Evolutionary conservation across 75 land plant genomes (phyloP).

Genomic region (Cupressus sempervirens): DNA sequence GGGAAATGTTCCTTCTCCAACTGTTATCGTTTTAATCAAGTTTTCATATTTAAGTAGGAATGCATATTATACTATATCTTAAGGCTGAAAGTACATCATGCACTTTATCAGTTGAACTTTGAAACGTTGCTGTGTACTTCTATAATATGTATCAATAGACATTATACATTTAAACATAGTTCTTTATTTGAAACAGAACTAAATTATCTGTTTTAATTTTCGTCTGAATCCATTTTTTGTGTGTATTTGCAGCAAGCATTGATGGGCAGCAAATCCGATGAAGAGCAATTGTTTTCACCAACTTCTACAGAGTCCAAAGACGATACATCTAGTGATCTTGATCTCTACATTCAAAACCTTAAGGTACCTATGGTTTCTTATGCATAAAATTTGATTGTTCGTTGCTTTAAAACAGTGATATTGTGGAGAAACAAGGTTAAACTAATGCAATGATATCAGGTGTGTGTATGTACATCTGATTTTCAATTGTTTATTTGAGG

Average conservation of each 20-base stretch:
- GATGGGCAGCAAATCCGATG: slow-evolving; percentile 77
- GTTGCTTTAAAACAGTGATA: too few relatives aligned
- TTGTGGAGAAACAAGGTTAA: too few relatives aligned
- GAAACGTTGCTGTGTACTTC: background rate
- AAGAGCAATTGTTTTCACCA: slow-evolving; percentile 73
- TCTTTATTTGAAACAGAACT: background rate
- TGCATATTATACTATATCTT: background rate
- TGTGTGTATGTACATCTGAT: background rate
- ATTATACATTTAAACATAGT: background rate
- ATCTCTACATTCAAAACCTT: slow-evolving; percentile 31
- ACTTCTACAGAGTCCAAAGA: slow-evolving; percentile 16
- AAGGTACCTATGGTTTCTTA: slow-evolving; percentile 29
- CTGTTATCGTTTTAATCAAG: background rate
- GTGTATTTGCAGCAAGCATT: slow-evolving; percentile 65
- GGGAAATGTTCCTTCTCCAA: too few relatives aligned
- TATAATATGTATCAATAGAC: background rate
- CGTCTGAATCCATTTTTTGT: background rate
- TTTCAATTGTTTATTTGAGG: too few relatives aligned
- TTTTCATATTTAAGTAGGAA: background rate
- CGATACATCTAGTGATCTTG: slow-evolving; percentile 32
- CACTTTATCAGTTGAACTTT: too few relatives aligned
- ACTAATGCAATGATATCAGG: too few relatives aligned
- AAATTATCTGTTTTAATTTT: background rate
- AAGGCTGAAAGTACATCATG: too few relatives aligned
- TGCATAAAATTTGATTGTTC: too few relatives aligned